Evolutionary conservation across 2,329 filamentous ascomycete species (phyloP).

Genomic region (Fusarium liriodendri): DNA sequence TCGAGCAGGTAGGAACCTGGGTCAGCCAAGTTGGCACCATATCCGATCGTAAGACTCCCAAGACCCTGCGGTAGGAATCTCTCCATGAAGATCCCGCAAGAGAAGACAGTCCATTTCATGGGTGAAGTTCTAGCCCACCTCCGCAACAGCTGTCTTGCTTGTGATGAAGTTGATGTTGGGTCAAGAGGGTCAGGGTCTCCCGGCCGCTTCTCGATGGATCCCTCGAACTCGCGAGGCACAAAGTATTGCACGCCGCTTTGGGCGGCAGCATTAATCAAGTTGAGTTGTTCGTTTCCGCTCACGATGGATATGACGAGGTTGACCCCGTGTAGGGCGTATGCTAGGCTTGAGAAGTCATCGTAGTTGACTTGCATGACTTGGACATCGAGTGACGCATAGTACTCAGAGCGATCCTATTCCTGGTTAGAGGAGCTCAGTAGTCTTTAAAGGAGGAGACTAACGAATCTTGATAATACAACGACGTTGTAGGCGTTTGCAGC

Average conservation of each 20-base stretch:
- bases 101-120: conserved; percentile 77
- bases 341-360: conserved; percentile 65
- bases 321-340: conserved; percentile 75
- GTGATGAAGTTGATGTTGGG: conserved; percentile 60
- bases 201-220: conserved; percentile 66
- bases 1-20: conserved; percentile 77
- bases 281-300: conserved; percentile 72
- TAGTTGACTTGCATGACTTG: conserved; percentile 80
- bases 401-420: conserved; percentile 63
- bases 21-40: conserved; percentile 61
- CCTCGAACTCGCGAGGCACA: conserved; percentile 82
- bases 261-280: conserved; percentile 78
- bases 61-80: conserved; percentile 77
- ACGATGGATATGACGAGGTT: conserved; percentile 83
- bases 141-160: conserved; percentile 67
- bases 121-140: conserved; percentile 59
- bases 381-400: conserved; percentile 63
- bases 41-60: conserved; percentile 67
- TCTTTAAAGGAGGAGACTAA: conserved; percentile 24
- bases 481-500: conserved; percentile 71
- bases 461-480: conserved; percentile 73
- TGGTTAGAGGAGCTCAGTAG: conserved; percentile 29
- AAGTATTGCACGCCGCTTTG: conserved; percentile 74
- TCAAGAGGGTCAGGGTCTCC: conserved; percentile 68
- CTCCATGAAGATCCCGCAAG: conserved; percentile 82